These are phyloP conservation scores for Fusarium nygamai DNA, from an alignment of 2,329 filamentous ascomycete genomes.

Conservation along the genomic window DNA sequence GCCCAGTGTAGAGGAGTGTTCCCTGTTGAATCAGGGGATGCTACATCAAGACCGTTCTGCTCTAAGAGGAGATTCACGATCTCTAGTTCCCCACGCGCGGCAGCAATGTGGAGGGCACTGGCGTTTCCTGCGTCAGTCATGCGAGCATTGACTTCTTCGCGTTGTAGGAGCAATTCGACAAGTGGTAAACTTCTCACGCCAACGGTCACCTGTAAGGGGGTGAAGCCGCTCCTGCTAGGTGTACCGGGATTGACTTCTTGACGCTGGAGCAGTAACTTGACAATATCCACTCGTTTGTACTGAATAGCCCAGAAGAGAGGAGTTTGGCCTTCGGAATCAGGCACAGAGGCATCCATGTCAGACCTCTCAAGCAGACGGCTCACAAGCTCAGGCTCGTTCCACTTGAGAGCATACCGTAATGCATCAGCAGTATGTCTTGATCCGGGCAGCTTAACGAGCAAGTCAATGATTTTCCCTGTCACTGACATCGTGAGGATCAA, in stretches of 20 bases:
- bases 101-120: neutral
- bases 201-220: neutral
- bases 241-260: neutral
- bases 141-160: neutral
- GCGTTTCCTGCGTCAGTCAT: neutral
- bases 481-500: neutral
- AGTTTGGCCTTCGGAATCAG: neutral
- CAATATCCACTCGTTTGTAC: neutral
- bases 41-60: neutral
- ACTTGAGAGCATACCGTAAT: neutral
- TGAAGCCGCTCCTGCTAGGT: neutral
- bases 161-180: neutral
- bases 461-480: neutral
- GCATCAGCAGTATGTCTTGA: neutral
- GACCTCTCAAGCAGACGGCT: slow-evolving; percentile 5
- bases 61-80: slow-evolving; percentile 2
- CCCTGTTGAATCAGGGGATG: neutral
- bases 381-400: neutral
- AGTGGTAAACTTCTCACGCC: neutral
- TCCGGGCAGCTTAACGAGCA: slow-evolving; percentile 4
- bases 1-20: slow-evolving; percentile 7
- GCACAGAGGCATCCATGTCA: neutral
- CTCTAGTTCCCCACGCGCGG: neutral
- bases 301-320: neutral
- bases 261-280: neutral